Conservation (phyloP, 495 filamentous ascomycete genomes). For the Friedmanniomyces endolithicus region DNA sequence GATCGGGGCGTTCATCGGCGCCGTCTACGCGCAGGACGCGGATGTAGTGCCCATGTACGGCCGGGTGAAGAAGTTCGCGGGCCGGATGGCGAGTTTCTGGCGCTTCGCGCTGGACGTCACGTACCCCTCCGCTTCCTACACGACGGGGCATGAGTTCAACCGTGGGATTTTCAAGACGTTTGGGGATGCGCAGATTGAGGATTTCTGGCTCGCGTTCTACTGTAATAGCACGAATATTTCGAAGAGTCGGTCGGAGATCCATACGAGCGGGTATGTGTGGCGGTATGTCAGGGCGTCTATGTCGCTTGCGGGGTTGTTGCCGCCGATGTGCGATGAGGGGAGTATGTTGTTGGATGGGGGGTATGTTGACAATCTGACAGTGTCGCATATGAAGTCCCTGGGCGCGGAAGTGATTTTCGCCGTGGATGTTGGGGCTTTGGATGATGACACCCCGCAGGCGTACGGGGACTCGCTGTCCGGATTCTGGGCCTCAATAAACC, state of each 20-base stretch:
- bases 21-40: conserved; percentile 87
- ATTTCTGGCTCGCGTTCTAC: conserved; percentile 98
- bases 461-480: conserved; percentile 94
- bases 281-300: conserved; percentile 91
- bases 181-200: conserved; percentile 90
- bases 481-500: conserved; percentile 82
- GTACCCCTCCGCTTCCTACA: conserved; percentile 81
- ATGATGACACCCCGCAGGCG: conserved; percentile 77
- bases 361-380: conserved; percentile 94
- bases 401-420: conserved; percentile 92
- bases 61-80: conserved; percentile 89
- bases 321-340: conserved; percentile 90
- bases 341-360: conserved; percentile 92
- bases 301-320: conserved; percentile 84
- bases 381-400: conserved; percentile 90
- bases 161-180: conserved; percentile 98
- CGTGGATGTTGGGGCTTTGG: conserved; percentile 80
- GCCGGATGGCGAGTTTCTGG: conserved; percentile 96
- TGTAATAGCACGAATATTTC: conserved; percentile 98
- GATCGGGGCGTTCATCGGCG: conserved; percentile 95
- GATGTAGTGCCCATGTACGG: conserved; percentile 96
- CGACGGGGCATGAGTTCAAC: conserved; percentile 97
- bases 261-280: conserved; percentile 93
- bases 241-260: conserved; percentile 76
- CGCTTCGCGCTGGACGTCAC: conserved; percentile 90